Percentiles rank a stretch among this genome's conserved stretches.
These are phyloP conservation scores for Alternaria sp. DNA, from an alignment of 2,329 filamentous ascomycete genomes.

Conservation along the genomic window DNA sequence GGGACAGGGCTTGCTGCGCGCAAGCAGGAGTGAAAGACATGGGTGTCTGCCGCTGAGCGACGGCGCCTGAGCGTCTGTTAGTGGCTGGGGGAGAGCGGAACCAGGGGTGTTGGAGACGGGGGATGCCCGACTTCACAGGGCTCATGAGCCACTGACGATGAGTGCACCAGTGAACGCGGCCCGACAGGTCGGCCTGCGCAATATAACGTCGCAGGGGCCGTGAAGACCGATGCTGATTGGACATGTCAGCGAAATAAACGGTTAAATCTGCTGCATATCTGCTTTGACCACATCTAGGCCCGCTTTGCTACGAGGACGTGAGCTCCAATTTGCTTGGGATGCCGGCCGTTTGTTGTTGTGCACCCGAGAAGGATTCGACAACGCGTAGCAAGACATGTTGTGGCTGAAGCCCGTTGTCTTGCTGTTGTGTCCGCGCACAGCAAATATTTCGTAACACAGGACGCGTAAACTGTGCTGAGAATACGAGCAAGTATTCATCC, in stretches of 20 bases:
- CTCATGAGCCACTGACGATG: slow-evolving; percentile 37
- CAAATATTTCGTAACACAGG: slow-evolving; percentile 6
- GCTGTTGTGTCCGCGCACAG: neutral
- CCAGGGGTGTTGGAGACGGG: slow-evolving; percentile 31
- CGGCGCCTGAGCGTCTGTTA: slow-evolving; percentile 28
- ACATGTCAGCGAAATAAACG: slow-evolving; percentile 36
- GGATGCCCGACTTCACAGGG: slow-evolving; percentile 29
- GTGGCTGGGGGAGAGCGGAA: slow-evolving; percentile 34
- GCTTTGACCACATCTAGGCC: slow-evolving; percentile 28
- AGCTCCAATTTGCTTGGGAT: slow-evolving; percentile 32
- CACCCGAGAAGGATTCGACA: slow-evolving; percentile 25
- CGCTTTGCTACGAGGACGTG: slow-evolving; percentile 24
- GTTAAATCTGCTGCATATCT: slow-evolving; percentile 43
- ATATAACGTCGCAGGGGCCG: slow-evolving; percentile 43
- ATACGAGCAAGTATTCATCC: neutral
- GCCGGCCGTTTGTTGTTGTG: slow-evolving; percentile 31
- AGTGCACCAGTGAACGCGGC: slow-evolving; percentile 29
- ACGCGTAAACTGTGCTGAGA: slow-evolving; percentile 6
- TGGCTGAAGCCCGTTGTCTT: neutral
- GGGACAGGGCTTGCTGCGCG: slow-evolving; percentile 39
- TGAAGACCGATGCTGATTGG: slow-evolving; percentile 35
- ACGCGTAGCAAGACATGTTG: slow-evolving; percentile 3
- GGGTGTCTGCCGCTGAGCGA: slow-evolving; percentile 32
- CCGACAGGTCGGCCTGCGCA: slow-evolving; percentile 43
- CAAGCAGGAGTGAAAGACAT: slow-evolving; percentile 33